Base-by-base conservation (phyloP, 1,284 basidiomycete species). In the Naganishia cerealis region DNA sequence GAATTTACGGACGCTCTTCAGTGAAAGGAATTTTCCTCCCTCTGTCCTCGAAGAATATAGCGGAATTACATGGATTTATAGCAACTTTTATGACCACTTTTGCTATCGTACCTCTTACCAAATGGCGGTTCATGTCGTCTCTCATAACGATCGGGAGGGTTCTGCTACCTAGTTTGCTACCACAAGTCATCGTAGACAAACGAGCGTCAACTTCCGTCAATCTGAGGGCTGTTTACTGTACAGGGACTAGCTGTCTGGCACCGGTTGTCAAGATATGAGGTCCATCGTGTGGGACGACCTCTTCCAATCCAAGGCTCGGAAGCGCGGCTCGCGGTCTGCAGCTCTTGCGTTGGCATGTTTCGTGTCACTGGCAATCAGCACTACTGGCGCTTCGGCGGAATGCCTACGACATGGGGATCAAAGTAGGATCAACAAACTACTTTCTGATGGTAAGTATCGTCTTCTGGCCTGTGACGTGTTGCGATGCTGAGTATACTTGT, bases 351-450 rank as follows among this genome's bases (percentile, higher is more conserved):
- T 63, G 39, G 50, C 61, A 29, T 63, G 50, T 42, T 40, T 63
- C 38, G n/a, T 29, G 2, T 29, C n/a, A 6, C 21, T 46, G 6
- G 50, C 36, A 29, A 42, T 53, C 36, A 38, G 50, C 38, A 26
- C 50, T 1, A 16, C 42, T 21, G n/a, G 48, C 16, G 66, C 33
- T 33, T 54, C 40, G n/a, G 66, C 46, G 33, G 55, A 54, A 26
- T 67, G 66, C 43, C 57, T 67, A 15, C 57, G 36, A 6, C 48
- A 58, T 57, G 69, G 53, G 8, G 69, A 70, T 54, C 57, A 67
- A 38, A 57, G 55, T 10, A 62, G 57, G 58, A 67, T 70, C 40
- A 70, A 70, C 38, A 67, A 66, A 38, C 53, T 70, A n/a, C 56
- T 70, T 26, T 70, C 69, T 15, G 66, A 67, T 21, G 69, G 69